Base-by-base conservation (phyloP, 208 protist species). In the Crithidia acanthocephali region DNA sequence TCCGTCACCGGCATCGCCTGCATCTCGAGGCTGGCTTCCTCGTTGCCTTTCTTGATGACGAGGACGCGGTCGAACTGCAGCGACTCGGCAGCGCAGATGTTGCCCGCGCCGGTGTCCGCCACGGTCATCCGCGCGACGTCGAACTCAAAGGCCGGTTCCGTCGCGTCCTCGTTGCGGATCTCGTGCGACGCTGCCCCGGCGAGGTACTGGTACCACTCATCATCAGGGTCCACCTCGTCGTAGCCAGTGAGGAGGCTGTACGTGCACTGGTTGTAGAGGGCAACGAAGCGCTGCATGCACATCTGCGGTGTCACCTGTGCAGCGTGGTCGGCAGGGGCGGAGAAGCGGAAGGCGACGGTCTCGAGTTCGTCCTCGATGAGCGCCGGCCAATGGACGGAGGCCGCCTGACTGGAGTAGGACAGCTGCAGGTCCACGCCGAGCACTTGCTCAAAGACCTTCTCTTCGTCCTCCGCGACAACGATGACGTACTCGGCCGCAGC, bases 261-360 rank as follows among this genome's bases (percentile, higher is more conserved):
- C 22, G 72, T 80, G 68, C 86, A 92, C 28, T 76, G 72, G 66
- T 92, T 92, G 78, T 81, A 92, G 28, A 87, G 51, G 27, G 81
- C 66, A 1, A 88, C 75, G 68, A 88, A 88, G 28, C 55, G 37
- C 13, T 62, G 60, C 53, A 78, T 72, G 64, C 64, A 55, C 72
- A 67, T 60, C 57, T 27, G 62, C 20, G 72, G 55, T 25, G 62
- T 52, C 64, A 67, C 64, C 40, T 50, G 23, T 8, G 30, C 64
- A 1, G 45, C 45, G 15, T 13, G 50, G 30, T 16, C 68, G 35
- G 18, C 27, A 22, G 59, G 58, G 15, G 76, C 73, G 25, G 59
- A 64, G 72, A 92, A 92, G 62, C 74, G 74, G 45, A 92, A 88
- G 22, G 81, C 86, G 22, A 92, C 53, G 2, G 33, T 48, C 50